Conservation (phyloP, 805 yeast species). For the Cyberlindnera subsufficiens region DNA sequence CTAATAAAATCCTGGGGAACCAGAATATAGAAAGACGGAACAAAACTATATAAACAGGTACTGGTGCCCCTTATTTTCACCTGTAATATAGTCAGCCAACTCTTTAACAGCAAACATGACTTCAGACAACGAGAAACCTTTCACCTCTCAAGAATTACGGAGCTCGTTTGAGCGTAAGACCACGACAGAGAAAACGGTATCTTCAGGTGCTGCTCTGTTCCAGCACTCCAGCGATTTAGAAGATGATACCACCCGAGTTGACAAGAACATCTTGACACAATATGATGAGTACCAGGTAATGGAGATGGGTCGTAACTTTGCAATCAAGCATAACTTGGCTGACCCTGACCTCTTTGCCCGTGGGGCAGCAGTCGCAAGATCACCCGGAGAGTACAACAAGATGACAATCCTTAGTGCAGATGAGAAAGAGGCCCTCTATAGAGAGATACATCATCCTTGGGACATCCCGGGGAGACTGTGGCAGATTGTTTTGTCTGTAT, state of each 20-base stretch:
- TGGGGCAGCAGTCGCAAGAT: conserved; percentile 65
- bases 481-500: conserved; percentile 57
- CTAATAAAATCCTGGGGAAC: background rate
- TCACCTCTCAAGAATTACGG: too few relatives aligned
- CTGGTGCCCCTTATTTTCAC: background rate
- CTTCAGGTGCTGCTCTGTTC: conserved; percentile 6
- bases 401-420: conserved; percentile 51
- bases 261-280: conserved; percentile 45
- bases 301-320: conserved; percentile 67
- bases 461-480: conserved; percentile 37
- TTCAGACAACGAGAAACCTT: background rate
- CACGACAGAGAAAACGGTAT: background rate
- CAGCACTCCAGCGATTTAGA: conserved; percentile 3
- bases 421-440: conserved; percentile 44
- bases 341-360: conserved; percentile 49
- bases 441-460: conserved; percentile 44
- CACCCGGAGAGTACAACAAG: conserved; percentile 50
- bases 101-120: background rate
- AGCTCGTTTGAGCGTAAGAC: background rate
- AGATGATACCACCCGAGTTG: conserved; percentile 7
- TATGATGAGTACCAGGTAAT: conserved; percentile 58
- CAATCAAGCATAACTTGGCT: conserved; percentile 42
- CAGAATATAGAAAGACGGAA: background rate
- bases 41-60: background rate
- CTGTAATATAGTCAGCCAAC: background rate